Percentiles rank a stretch among this genome's conserved stretches.
phyloP scores from a whole-genome alignment of 2,329 filamentous ascomycete species.

The Aspergillus aculeatinus region DNA sequence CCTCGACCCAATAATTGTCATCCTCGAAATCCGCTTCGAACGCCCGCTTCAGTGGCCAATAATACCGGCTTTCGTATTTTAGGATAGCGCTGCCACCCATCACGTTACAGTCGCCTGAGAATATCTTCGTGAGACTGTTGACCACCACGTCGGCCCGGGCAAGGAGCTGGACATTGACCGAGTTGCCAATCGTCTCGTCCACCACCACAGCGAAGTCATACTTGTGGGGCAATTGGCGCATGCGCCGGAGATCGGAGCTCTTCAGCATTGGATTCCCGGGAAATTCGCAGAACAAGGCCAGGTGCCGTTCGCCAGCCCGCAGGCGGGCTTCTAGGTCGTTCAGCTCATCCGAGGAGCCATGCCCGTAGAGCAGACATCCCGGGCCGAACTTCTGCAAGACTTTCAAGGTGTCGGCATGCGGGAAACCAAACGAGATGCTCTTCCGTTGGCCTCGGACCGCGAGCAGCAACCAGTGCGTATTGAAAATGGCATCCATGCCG shows the following conservation, averaged over 20 bases:
- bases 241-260: background rate
- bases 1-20: background rate
- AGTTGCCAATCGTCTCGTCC: constrained; percentile 1
- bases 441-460: background rate
- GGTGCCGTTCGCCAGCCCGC: background rate
- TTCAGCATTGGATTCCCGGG: background rate
- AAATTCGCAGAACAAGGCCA: constrained; percentile 5
- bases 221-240: background rate
- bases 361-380: background rate
- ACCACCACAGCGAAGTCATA: constrained; percentile 5
- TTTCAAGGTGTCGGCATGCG: background rate
- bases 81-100: constrained; percentile 4
- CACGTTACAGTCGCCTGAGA: constrained; percentile 5
- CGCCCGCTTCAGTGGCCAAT: background rate
- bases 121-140: constrained; percentile 7
- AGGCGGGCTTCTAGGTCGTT: background rate
- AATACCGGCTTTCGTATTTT: background rate
- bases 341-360: background rate
- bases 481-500: background rate
- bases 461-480: background rate
- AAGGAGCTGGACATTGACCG: constrained; percentile 1
- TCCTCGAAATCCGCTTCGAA: background rate
- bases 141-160: background rate
- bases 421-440: background rate
- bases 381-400: background rate